Evolutionary conservation across 2,329 filamentous ascomycete genomes (phyloP), one percentile per base, ranked within the genome.

Genomic region (Fusarium armeniacum): DNA sequence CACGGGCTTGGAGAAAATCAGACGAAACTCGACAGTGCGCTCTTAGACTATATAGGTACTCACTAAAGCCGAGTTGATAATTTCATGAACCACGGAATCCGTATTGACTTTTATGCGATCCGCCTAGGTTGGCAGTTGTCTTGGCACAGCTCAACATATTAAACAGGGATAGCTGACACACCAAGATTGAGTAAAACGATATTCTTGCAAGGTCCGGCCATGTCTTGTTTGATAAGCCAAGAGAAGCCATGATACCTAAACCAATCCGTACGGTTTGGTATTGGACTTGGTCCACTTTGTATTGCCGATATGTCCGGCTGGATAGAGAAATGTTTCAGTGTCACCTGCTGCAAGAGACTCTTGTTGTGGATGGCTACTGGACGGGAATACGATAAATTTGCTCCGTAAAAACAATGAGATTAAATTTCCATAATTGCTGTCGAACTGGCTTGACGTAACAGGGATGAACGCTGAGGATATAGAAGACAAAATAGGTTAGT

Each of bases 201-300:
- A 28, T 13, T 26, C 11, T 36, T 26, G 24, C 22, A 51, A 11
- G 12, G 33, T 15, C 26, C 47, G n/a, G 18, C 26, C 33, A 51
- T 51, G 22, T 51, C 33, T 16, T 38, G 47, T 38, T 38, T 51
- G 36, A 40, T 40, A 15, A 51, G 18, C 18, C n/a, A 51, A 26
- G 33, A n/a, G 47, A 28, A 20, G 13, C 20, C 22, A 38, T 28
- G 47, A 38, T 24, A 28, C n/a, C 12, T 22, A 38, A n/a, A 15
- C 26, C 32, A 24, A 38, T 35, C 12, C n/a, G 16, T 33, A 7
- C 12, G 22, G 13, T 12, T 35, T 28, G 13, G 38, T 22, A 11
- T 26, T 26, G 24, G 4, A 51, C 33, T 28, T 6, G 20, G n/a
- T 26, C 33, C 33, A 51, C 49, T 26, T 11, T 38, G 24, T 38